A percentile compares a stretch with the other conserved stretches of the same genome.
phyloP scores from a whole-genome alignment of 768 basidiomycete genomes.

The Agrocybe pediades region DNA sequence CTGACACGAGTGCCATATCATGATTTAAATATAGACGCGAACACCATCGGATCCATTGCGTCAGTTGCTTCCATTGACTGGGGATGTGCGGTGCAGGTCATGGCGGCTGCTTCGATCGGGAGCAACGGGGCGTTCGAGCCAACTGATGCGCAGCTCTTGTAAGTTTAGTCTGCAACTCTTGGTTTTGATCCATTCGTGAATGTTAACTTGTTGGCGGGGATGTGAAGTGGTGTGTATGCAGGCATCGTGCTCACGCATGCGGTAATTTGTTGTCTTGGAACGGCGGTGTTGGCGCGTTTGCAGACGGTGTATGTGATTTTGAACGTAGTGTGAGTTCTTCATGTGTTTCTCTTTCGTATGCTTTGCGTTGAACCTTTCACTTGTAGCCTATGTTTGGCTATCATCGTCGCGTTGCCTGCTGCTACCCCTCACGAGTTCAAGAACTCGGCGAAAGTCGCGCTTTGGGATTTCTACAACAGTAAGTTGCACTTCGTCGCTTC shows the following conservation, averaged over 20 bases:
- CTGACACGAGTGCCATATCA: too few relatives aligned
- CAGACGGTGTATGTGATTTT: slow-evolving; percentile 73
- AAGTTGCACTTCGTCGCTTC: slow-evolving; percentile 10
- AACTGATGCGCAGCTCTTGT: slow-evolving; percentile 49
- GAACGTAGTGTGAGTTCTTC: slow-evolving; percentile 56
- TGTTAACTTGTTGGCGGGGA: neutral
- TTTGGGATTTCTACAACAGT: slow-evolving; percentile 66
- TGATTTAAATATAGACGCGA: slow-evolving; percentile 37
- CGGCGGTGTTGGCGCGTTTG: slow-evolving; percentile 62
- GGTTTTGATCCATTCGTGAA: neutral
- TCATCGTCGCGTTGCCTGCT: slow-evolving; percentile 70
- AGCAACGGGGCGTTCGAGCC: slow-evolving; percentile 41
- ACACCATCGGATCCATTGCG: slow-evolving; percentile 54
- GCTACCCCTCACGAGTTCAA: slow-evolving; percentile 59
- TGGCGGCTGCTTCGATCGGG: slow-evolving; percentile 65
- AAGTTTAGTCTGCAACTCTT: slow-evolving; percentile 25
- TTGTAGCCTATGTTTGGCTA: slow-evolving; percentile 56
- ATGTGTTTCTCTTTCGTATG: neutral
- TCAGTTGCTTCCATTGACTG: slow-evolving; percentile 62
- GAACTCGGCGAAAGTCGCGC: slow-evolving; percentile 62
- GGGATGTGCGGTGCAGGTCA: slow-evolving; percentile 65
- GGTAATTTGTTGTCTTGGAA: slow-evolving; percentile 67
- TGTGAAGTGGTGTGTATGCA: slow-evolving; percentile 60
- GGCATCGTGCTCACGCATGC: slow-evolving; percentile 65
- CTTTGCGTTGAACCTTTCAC: neutral